Evolutionary conservation across 768 basidiomycete species (phyloP), one percentile per base, ranked within the genome.

Genomic region (Sarcodon sp.): DNA sequence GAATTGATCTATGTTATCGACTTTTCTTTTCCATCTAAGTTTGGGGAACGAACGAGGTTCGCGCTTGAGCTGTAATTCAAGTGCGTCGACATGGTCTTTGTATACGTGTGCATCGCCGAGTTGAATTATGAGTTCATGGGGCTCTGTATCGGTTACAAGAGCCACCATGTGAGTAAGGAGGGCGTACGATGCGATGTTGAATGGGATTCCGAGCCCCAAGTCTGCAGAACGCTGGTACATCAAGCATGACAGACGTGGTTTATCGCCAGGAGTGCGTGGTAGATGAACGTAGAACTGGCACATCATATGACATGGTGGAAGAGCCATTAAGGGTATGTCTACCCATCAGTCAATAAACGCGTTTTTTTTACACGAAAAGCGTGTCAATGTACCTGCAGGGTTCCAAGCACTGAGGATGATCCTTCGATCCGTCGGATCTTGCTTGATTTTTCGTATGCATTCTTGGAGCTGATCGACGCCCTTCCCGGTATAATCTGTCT

Each of bases 181-280:
- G 6, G 96, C 87, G 64, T 98, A 99, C 0, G 96, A 98, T 10
- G 94, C 96, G 64, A 99, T 98, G 65, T 99, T 99, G 77, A 99
- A 99, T 0, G 94, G 94, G 44, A 99, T 88, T 2, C 94, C 94
- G 35, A 99, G 87, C 1, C 94, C 94, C 7, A 97, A 77, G 61
- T 99, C 94, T 13, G 93, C 93, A 10, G 94, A 97, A 43, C 96
- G 87, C 60, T 98, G 94, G 69, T 83, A 97, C 91, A 98, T 92
- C 41, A 94, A 73, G 64, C 93, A 97, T 7, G 90, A 93, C 13
- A 98, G 81, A 49, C 76, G 76, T 7, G 83, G 83, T 54, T 77
- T 81, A 13, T 63, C 56, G 18, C 54, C 36, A 1, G 78, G 71
- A 0, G 71, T 54, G 3, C 79, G 65, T 0, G 94, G 87, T 34